Base-by-base conservation (phyloP, 495 filamentous ascomycete species). In the Podospora sp. region DNA sequence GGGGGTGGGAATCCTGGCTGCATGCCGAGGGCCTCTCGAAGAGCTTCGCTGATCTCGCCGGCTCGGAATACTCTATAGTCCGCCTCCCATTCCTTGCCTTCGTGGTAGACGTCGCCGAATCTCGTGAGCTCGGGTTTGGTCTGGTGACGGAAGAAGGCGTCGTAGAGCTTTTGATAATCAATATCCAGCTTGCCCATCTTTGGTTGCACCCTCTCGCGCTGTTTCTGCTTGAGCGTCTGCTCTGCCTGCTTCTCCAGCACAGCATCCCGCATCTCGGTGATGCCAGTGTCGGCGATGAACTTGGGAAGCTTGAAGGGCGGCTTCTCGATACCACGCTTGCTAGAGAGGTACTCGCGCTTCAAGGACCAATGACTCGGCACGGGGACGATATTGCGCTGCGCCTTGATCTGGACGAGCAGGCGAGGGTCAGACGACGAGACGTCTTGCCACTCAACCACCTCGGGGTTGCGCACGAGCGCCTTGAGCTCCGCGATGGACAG, bases 131-230 rank as follows among this genome's bases (percentile, higher is more conserved):
- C 89, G 1, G 95, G 95, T 74, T 99, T 99, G 40, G 92, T 96
- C 77, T 99, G 95, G 73, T 95, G 96, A 26, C 93, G 86, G 82
- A 98, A 99, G 80, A 99, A 99, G 7, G 95, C 95, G 75, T 97
- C 95, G 76, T 97, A 97, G 27, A 98, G 86, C 75, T 95, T 97
- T 74, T 96, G 92, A 76, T 98, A 99, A 78, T 99, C 96, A 66
- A 99, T 97, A 72, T 99, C 95, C 59, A 99, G 82, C 73, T 94
- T 96, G 67, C 95, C 95, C 90, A 97, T 96, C 78, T 99, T 99
- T 0, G 93, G 93, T 68, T 93, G 90, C 11, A 99, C 95, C 63
- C 95, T 86, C 75, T 98, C 95, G 50, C 95, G 85, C 80, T 97
- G 94, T 74, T 97, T 97, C 75, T 96, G 92, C 76, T 97, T 97